Evolutionary conservation across 768 basidiomycete species (phyloP), one percentile per base, ranked within the genome.

Genomic region (Termitomyces sp.): DNA sequence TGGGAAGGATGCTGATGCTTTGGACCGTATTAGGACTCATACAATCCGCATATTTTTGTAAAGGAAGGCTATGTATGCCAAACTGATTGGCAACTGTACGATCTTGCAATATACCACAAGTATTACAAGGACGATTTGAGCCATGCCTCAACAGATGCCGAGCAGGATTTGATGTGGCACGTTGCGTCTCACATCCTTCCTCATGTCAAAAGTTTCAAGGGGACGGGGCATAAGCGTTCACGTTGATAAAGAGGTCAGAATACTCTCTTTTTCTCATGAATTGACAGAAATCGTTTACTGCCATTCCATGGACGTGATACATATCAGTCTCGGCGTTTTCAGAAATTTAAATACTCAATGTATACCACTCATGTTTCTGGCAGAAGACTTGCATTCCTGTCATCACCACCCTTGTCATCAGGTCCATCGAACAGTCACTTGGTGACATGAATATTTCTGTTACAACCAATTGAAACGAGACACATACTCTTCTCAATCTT

Each of bases 81-180:
- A n/a, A 46, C 42, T 15, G 56, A 63, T 39, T 63, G 64, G 62
- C 50, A 41, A 37, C 39, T 65, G 6, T 56, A 36, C 26, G 62
- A 65, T 37, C 53, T 65, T 12, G 54, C 55, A 4, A 54, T 64
- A 6, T 62, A 56, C 54, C 16, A 51, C 24, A 42, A 55, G 34
- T 36, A 51, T 36, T 18, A 33, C 26, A 60, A 55, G 15, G 59
- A 61, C 20, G 41, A 52, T 10, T 33, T 26, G 5, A n/a, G 29
- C n/a, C 37, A 15, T 13, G n/a, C 29, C 31, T 45, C 26, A 13
- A 36, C n/a, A 20, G 13, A 45, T 15, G 13, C 5, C 18, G 60
- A 61, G 18, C 28, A 56, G 18, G 20, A 36, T n/a, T 10, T 59
- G 28, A 59, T 59, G 60, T 22, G n/a, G 29, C 41, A 24, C 9